Conservation (phyloP, 495 filamentous ascomycete species). For the Peziza echinospora region DNA sequence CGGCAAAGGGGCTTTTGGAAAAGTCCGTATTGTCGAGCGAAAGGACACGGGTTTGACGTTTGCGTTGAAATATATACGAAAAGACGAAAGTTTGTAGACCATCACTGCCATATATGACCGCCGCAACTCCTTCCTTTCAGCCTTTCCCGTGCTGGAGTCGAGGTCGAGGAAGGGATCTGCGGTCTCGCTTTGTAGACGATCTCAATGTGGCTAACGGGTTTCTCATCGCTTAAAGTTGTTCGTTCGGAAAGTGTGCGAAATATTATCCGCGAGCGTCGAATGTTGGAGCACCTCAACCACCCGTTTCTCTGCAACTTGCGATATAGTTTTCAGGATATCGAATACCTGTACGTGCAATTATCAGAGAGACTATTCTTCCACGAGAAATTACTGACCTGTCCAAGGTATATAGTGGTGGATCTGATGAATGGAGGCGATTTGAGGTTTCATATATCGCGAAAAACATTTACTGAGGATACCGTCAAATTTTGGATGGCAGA, state of each 20-base stretch:
- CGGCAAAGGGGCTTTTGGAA: constrained; percentile 93
- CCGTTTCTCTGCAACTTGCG: constrained; percentile 96
- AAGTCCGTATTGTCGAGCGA: constrained; percentile 92
- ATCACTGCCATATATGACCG: neutral
- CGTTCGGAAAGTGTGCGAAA: constrained; percentile 94
- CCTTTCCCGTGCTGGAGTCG: no score
- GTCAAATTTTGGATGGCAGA: constrained; percentile 93
- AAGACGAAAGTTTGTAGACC: constrained; percentile 69
- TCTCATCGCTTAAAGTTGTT: constrained; percentile 25
- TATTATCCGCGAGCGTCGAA: constrained; percentile 87
- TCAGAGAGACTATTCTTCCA: neutral
- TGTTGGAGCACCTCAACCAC: constrained; percentile 95
- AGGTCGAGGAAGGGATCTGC: constrained; percentile 1
- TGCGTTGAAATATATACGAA: constrained; percentile 92
- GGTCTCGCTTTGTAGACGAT: neutral
- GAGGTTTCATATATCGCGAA: constrained; percentile 92
- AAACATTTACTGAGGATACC: constrained; percentile 93
- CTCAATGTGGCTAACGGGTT: neutral
- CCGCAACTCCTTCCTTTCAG: neutral
- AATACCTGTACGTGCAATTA: constrained; percentile 61
- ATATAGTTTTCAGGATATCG: constrained; percentile 97
- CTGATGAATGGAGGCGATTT: constrained; percentile 96
- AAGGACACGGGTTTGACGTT: constrained; percentile 90
- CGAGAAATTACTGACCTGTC: neutral
- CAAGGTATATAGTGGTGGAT: constrained; percentile 94